phyloP scores from a whole-genome alignment of 768 basidiomycete species.

The Rhodotorula diobovata region DNA sequence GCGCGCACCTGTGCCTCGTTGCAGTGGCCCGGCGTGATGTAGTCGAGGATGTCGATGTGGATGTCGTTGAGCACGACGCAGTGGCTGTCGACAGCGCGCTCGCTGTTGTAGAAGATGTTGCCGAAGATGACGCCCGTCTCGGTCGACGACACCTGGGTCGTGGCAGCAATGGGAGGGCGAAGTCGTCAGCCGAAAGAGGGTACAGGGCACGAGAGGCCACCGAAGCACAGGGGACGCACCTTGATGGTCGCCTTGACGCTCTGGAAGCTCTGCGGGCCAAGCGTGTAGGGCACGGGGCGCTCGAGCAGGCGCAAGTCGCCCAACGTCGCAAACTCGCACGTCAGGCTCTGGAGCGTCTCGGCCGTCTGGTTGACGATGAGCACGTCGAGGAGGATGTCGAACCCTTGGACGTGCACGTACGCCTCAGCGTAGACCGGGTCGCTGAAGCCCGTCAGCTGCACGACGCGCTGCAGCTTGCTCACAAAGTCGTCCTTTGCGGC shows the following conservation, averaged over 20 bases:
- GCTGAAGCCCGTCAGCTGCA: conserved; percentile 67
- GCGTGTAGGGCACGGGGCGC: conserved; percentile 84
- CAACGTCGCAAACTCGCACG: conserved; percentile 92
- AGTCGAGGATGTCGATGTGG: conserved; percentile 98
- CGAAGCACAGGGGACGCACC: conserved; percentile 47
- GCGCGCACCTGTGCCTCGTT: conserved; percentile 77
- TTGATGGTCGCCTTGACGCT: conserved; percentile 98
- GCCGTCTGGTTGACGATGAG: conserved; percentile 92
- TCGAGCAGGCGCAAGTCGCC: conserved; percentile 97
- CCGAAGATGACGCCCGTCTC: conserved; percentile 99
- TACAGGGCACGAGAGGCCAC: neutral
- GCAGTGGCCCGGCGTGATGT: conserved; percentile 93
- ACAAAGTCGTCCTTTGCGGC: conserved; percentile 53
- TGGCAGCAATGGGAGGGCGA: no score
- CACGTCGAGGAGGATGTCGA: conserved; percentile 93
- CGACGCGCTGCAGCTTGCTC: conserved; percentile 38
- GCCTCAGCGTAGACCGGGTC: conserved; percentile 98
- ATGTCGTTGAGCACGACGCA: conserved; percentile 95
- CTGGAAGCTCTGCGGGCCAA: conserved; percentile 95
- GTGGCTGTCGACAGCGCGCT: conserved; percentile 54
- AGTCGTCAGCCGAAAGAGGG: no score
- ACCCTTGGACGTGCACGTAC: conserved; percentile 94
- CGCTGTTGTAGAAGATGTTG: conserved; percentile 92
- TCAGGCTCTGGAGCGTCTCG: conserved; percentile 91
- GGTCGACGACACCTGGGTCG: conserved; percentile 77